phyloP scores from a whole-genome alignment of 1,284 basidiomycete genomes.

The Puccinia polysora region DNA sequence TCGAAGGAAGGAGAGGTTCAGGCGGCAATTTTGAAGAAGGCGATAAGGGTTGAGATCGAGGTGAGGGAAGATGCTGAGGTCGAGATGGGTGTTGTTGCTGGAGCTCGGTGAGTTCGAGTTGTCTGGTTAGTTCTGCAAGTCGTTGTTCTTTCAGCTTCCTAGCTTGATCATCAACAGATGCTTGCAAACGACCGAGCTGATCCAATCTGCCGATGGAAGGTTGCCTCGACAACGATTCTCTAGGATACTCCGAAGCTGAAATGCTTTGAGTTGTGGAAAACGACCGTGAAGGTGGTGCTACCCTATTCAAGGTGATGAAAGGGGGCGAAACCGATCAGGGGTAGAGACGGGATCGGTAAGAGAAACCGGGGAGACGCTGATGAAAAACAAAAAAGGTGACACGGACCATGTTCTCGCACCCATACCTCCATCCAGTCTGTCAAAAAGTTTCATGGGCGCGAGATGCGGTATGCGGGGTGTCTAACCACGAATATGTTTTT shows the following conservation, averaged over 20 bases:
- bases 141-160: conserved; percentile 33
- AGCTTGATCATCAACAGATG: conserved; percentile 3
- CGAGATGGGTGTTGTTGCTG: background rate
- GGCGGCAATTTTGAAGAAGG: conserved; percentile 4
- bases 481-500: too few species aligned
- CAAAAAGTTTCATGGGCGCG: too few species aligned
- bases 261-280: background rate
- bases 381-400: too few species aligned
- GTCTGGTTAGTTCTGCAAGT: conserved; percentile 20
- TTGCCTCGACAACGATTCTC: conserved; percentile 2
- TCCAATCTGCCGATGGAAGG: conserved; percentile 6
- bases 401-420: too few species aligned
- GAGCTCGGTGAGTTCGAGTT: conserved; percentile 20
- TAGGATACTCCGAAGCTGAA: background rate
- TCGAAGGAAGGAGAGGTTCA: background rate
- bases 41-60: conserved; percentile 6
- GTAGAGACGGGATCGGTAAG: too few species aligned
- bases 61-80: background rate
- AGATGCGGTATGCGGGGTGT: too few species aligned
- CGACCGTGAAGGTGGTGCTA: conserved; percentile 5
- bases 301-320: conserved; percentile 5
- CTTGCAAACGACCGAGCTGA: background rate
- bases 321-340: too few species aligned
- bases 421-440: too few species aligned
- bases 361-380: too few species aligned